Base-by-base conservation (phyloP, 306 rosid species). In the Gastrolobium bilobum region DNA sequence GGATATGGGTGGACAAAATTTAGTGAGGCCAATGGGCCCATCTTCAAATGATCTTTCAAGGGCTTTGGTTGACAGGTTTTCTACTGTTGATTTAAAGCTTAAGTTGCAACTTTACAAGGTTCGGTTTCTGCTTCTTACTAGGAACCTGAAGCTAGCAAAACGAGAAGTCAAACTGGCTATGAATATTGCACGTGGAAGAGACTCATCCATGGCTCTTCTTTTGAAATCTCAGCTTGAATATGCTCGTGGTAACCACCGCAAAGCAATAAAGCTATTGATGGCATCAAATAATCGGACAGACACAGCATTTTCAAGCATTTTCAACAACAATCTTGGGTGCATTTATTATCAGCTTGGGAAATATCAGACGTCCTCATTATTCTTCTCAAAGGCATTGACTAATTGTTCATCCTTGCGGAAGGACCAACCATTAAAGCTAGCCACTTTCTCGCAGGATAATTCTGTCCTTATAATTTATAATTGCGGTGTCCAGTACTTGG, bases 311-410 rank as follows among this genome's bases (percentile, higher is more conserved):
- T 84, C 87, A 10, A 93, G 96, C 79, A 90, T 91, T 86, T 85
- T 93, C 87, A 86, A 90, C 94, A 96, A 93, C 83, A 93, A 96
- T 80, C 83, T 96, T 81, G 99, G 99, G 67, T 96, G 99, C 92
- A 91, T 96, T 73, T 91, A 91, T 79, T 90, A 89, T 83, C 98
- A 91, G 87, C 99, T 91, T 51, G 99, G 99, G 79, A 96, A 93
- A 81, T 84, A 89, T 86, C 99, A 96, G 82, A 89, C 93, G 1
- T 84, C 98, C 11, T 89, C 93, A 3, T 82, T 96, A 20, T 93
- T 90, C 91, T 96, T 96, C 86, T 90, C 96, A 77, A 93, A 88
- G 81, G 99, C 99, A 48, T 80, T 93, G 71, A 91, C 87, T 52
- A 81, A 79, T 82, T 86, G 98, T 84, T 81, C 97, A 46, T 84